Percentiles rank a stretch among this genome's conserved stretches.
phyloP scores from a whole-genome alignment of 1,284 basidiomycete genomes.

The Rhodofomes roseus region DNA sequence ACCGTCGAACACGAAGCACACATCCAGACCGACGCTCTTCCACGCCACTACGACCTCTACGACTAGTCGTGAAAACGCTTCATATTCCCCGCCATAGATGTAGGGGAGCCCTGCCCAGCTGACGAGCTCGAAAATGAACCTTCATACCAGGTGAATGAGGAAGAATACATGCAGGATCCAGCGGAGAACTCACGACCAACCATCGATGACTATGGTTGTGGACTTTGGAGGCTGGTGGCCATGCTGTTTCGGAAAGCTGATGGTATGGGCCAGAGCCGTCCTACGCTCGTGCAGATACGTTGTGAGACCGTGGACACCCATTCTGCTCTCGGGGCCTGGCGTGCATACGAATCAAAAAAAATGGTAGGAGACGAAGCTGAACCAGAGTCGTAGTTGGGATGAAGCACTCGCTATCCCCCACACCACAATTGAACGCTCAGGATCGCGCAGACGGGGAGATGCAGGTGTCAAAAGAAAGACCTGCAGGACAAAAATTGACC shows the following conservation, averaged over 20 bases:
- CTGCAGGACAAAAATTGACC: neutral
- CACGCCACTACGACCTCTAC: constrained; percentile 60
- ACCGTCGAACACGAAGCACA: constrained; percentile 95
- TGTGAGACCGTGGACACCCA: constrained; percentile 82
- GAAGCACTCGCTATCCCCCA: too few species aligned
- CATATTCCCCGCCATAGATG: constrained; percentile 86
- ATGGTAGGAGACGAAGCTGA: neutral
- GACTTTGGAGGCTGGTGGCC: constrained; percentile 4
- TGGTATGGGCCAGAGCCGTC: constrained; percentile 50
- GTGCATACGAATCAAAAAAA: neutral
- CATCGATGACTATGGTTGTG: constrained; percentile 68
- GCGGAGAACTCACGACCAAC: constrained; percentile 76
- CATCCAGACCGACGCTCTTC: constrained; percentile 67
- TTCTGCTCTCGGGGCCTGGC: constrained; percentile 23
- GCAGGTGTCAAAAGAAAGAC: too few species aligned
- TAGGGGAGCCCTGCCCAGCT: constrained; percentile 66
- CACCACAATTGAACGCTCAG: too few species aligned
- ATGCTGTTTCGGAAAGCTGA: constrained; percentile 31
- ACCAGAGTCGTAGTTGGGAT: too few species aligned
- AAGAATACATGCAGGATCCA: constrained; percentile 2
- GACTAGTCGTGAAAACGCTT: constrained; percentile 51
- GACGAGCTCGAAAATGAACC: constrained; percentile 77
- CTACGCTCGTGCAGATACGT: constrained; percentile 77
- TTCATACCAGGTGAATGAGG: constrained; percentile 30
- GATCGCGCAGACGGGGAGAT: too few species aligned